Evolutionary conservation across 352 stramenopile species (phyloP).

Genomic region (Plasmopara viticola): DNA sequence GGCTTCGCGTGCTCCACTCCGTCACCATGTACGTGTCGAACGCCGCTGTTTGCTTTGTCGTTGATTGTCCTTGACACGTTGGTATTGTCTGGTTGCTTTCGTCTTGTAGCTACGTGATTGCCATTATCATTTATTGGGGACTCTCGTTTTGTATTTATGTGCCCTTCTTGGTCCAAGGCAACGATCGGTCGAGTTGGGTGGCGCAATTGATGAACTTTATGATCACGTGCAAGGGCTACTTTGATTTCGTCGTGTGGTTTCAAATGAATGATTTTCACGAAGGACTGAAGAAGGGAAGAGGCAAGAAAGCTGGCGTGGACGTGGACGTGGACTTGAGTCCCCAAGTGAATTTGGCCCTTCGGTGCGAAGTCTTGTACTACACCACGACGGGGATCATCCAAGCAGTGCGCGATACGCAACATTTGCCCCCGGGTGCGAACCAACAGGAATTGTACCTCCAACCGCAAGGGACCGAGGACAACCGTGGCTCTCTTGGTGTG

Average conservation of each 20-base stretch:
- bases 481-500: slow-evolving; percentile 65
- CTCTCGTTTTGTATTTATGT: slow-evolving; percentile 84
- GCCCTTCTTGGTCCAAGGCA: slow-evolving; percentile 65
- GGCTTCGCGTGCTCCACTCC: slow-evolving; percentile 78
- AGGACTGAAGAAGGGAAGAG: slow-evolving; percentile 27
- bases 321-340: slow-evolving; percentile 82
- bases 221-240: slow-evolving; percentile 88
- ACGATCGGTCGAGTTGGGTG: slow-evolving; percentile 40
- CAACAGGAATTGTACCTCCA: slow-evolving; percentile 78
- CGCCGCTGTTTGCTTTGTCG: not conserved
- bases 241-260: slow-evolving; percentile 87
- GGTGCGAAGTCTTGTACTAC: slow-evolving; percentile 84
- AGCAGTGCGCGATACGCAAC: slow-evolving; percentile 66
- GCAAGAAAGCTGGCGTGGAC: slow-evolving; percentile 64
- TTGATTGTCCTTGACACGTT: not conserved
- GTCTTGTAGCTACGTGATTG: slow-evolving; percentile 68
- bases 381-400: slow-evolving; percentile 86
- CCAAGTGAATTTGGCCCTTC: slow-evolving; percentile 79
- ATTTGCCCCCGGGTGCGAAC: slow-evolving; percentile 53
- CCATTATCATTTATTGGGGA: slow-evolving; percentile 89
- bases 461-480: slow-evolving; percentile 70
- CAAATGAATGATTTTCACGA: slow-evolving; percentile 84
- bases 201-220: slow-evolving; percentile 86
- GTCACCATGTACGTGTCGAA: slow-evolving; percentile 69
- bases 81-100: not conserved